These are phyloP conservation scores for Phalaenopsis hybrid DNA, from an alignment of 116 monocot genomes.

Conservation along the genomic window DNA sequence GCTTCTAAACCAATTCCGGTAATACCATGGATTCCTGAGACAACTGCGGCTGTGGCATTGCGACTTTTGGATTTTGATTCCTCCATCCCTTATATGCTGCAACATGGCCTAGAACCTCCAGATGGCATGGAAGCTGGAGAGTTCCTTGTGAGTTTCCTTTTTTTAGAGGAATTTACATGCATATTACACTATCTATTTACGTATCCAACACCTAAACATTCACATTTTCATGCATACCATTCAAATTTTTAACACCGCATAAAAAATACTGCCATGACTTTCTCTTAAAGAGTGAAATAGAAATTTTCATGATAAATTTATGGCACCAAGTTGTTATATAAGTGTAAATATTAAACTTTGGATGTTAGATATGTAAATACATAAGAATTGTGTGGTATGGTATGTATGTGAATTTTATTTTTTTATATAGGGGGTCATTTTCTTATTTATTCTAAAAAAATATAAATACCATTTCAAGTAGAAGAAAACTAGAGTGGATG, in stretches of 20 bases:
- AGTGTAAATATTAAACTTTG: no score
- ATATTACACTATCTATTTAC: no score
- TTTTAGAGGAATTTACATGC: no score
- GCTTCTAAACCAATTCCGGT: conserved; percentile 18
- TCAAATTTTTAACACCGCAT: no score
- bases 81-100: conserved; percentile 31
- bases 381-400: no score
- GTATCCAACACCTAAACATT: no score
- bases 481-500: not conserved
- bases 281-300: no score
- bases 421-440: not conserved
- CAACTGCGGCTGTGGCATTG: conserved; percentile 37
- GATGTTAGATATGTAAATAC: no score
- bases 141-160: conserved; percentile 29
- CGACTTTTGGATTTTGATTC: conserved; percentile 40
- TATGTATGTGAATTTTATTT: not conserved
- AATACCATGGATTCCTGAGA: conserved; percentile 43
- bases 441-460: not conserved
- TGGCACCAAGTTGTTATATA: no score
- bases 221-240: no score
- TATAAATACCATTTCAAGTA: not conserved
- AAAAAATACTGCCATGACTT: no score
- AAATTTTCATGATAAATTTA: no score
- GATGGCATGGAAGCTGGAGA: conserved; percentile 20
- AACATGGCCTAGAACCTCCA: conserved; percentile 21